Percentiles rank a stretch among this genome's conserved stretches.
These are phyloP conservation scores for Globisporangium spiculum DNA, from an alignment of 352 stramenopile species.

Conservation along the genomic window DNA sequence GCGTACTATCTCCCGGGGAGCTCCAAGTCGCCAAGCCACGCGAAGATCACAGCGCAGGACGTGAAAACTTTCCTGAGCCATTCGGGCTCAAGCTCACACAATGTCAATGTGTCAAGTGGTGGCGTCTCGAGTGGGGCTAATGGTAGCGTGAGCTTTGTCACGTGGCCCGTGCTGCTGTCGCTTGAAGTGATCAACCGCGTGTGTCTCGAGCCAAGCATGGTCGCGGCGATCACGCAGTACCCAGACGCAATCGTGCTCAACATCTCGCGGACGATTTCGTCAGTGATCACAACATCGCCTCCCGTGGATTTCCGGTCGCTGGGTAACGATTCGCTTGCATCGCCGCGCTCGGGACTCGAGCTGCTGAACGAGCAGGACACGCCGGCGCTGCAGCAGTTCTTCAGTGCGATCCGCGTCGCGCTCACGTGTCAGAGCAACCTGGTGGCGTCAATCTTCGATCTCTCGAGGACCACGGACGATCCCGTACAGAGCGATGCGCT, in stretches of 20 bases:
- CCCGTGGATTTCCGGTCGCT: conserved; percentile 63
- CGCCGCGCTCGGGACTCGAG: conserved; percentile 67
- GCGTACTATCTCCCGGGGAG: conserved; percentile 53
- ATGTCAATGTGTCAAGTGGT: conserved; percentile 16
- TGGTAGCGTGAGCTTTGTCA: conserved; percentile 65
- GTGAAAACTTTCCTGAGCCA: conserved; percentile 67
- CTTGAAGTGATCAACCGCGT: conserved; percentile 82
- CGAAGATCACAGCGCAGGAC: conserved; percentile 55
- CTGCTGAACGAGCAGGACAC: conserved; percentile 82
- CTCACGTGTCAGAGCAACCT: conserved; percentile 76
- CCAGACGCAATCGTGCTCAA: conserved; percentile 47
- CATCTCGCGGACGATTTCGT: conserved; percentile 65
- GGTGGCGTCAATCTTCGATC: conserved; percentile 68
- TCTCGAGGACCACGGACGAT: conserved; percentile 50
- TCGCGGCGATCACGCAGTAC: conserved; percentile 67
- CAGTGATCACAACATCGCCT: conserved; percentile 78
- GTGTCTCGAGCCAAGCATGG: conserved; percentile 61
- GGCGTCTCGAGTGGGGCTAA: conserved; percentile 14
- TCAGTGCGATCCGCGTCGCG: conserved; percentile 73
- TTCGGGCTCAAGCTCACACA: conserved; percentile 26
- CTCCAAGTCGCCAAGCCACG: conserved; percentile 48
- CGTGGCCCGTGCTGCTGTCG: conserved; percentile 76
- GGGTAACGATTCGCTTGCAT: conserved; percentile 31
- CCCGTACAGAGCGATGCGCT: conserved; percentile 45
- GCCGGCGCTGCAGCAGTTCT: conserved; percentile 74